Percentiles rank a stretch among this genome's conserved stretches.
Evolutionary conservation across 495 filamentous ascomycete species (phyloP).

Genomic region (Aspergillus bridgeri): DNA sequence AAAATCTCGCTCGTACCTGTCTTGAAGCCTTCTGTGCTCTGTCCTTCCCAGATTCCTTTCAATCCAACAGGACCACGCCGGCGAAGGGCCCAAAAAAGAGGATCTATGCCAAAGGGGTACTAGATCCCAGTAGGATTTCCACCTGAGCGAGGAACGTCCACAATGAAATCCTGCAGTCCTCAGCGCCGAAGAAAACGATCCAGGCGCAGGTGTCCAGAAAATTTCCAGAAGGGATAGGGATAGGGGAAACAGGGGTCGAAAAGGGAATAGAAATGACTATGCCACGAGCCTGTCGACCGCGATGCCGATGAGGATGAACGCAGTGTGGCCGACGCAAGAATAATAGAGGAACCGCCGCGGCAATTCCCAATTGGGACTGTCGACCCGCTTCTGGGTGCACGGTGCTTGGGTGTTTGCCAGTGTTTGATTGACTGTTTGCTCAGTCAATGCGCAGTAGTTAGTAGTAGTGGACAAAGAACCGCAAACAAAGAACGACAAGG

Average conservation of each 20-base stretch:
- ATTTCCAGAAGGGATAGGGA: constrained; percentile 20
- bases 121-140: constrained; percentile 18
- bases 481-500: background rate
- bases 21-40: constrained; percentile 9
- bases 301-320: constrained; percentile 1
- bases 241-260: background rate
- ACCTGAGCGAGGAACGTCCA: constrained; percentile 5
- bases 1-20: constrained; percentile 13
- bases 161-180: background rate
- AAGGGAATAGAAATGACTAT: background rate
- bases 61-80: constrained; percentile 1
- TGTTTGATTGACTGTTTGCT: constrained; percentile 7
- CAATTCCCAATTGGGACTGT: constrained; percentile 9
- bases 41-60: background rate
- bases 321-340: background rate
- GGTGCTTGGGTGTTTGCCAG: constrained; percentile 9
- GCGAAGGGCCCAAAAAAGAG: constrained; percentile 5
- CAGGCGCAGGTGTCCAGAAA: constrained; percentile 9
- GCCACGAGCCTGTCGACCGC: constrained; percentile 7
- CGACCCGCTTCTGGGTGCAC: constrained; percentile 20
- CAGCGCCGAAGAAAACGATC: constrained; percentile 1
- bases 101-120: constrained; percentile 18
- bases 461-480: background rate
- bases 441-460: background rate
- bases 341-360: constrained; percentile 3